Conservation (phyloP, 129 eudicot genomes). For the Helianthus tuberosus region DNA sequence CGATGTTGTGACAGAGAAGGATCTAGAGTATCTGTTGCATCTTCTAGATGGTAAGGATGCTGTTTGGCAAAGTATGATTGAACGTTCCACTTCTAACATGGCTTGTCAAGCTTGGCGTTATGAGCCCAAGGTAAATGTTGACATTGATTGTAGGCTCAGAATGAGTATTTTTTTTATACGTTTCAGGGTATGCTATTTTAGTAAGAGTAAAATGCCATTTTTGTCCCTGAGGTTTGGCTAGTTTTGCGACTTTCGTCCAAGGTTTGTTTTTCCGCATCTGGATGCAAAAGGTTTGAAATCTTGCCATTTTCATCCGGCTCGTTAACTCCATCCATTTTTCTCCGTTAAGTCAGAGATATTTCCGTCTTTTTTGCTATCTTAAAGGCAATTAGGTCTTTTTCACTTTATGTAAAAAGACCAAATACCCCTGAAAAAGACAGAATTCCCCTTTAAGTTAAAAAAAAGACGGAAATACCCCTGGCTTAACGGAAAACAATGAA, state of each 20-base stretch:
- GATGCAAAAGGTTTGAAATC: not conserved
- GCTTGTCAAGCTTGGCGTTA: conserved; percentile 98
- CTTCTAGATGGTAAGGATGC: conserved; percentile 80
- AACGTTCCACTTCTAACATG: conserved; percentile 82
- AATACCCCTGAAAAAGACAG: no score
- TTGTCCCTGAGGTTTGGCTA: no score
- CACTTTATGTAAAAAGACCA: no score
- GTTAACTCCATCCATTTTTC: no score
- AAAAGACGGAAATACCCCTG: no score
- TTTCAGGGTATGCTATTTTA: not conserved
- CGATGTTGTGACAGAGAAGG: conserved; percentile 63
- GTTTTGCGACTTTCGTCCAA: not conserved
- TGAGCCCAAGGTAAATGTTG: conserved; percentile 79
- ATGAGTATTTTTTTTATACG: not conserved
- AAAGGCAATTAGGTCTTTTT: no score
- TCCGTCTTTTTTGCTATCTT: no score
- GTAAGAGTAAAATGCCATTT: no score
- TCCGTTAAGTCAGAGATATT: no score
- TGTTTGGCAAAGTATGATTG: conserved; percentile 87
- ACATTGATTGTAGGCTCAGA: not conserved
- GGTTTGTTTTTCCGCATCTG: not conserved
- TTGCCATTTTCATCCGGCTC: no score
- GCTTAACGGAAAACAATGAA: no score
- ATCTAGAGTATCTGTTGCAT: conserved; percentile 69
- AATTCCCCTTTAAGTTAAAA: no score